A percentile compares a stretch with the other conserved stretches of the same genome.
Conservation (phyloP, 768 basidiomycete genomes). For the Naganishia vaughanmartiniae region DNA sequence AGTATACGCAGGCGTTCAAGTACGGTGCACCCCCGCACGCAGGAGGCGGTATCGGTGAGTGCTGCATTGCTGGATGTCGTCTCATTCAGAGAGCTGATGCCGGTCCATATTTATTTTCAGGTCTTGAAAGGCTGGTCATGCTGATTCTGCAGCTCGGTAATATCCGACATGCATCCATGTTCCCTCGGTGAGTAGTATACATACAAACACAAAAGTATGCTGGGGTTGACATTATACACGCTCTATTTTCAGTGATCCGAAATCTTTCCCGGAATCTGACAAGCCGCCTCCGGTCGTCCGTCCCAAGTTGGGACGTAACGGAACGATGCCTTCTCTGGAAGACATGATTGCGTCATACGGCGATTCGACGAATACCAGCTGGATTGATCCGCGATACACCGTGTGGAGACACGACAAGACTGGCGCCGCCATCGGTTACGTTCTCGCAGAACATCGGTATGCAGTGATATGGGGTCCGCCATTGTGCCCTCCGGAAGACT, state of each 20-base stretch:
- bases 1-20: slow-evolving; percentile 86
- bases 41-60: slow-evolving; percentile 75
- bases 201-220: too few relatives aligned
- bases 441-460: slow-evolving; percentile 57
- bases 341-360: slow-evolving; percentile 66
- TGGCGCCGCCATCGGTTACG: slow-evolving; percentile 66
- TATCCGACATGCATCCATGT: slow-evolving; percentile 82
- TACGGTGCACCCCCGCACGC: slow-evolving; percentile 94
- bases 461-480: slow-evolving; percentile 68
- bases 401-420: slow-evolving; percentile 59
- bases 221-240: background rate
- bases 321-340: slow-evolving; percentile 54
- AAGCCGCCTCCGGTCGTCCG: slow-evolving; percentile 33
- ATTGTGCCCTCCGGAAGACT: slow-evolving; percentile 54
- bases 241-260: slow-evolving; percentile 23
- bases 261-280: slow-evolving; percentile 29
- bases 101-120: slow-evolving; percentile 15
- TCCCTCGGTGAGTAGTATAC: slow-evolving; percentile 62
- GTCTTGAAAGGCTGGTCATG: slow-evolving; percentile 89
- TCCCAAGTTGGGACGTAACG: slow-evolving; percentile 32
- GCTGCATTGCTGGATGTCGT: slow-evolving; percentile 36
- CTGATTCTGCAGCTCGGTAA: slow-evolving; percentile 92
- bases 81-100: slow-evolving; percentile 20
- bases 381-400: slow-evolving; percentile 62
- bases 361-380: slow-evolving; percentile 67